Base-by-base conservation (phyloP, 129 eudicot species). In the Logfia minima region DNA sequence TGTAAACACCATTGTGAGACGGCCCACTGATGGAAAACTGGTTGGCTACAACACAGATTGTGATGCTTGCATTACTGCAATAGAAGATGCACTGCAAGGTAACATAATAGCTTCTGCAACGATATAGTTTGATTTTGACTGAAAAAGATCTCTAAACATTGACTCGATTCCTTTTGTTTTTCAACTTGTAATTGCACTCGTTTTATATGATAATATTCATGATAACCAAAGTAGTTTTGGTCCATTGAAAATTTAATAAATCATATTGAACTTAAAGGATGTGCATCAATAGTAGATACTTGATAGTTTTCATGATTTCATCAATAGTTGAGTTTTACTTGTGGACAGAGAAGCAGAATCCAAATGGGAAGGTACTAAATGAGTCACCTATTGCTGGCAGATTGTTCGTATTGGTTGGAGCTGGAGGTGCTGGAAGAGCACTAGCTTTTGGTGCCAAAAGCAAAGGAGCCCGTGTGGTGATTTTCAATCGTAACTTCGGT, bases 351-450 rank as follows among this genome's bases (percentile, higher is more conserved):
- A 83, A 85, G 58, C 71, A 72, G 65, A 24, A 48, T 61, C 58
- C 77, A 71, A 87, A 86, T 75, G 91, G 87, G 41, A 84, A 74
- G 70, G 71, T 63, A 71, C 73, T 72, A 74, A 77, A 81, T 18
- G 88, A 68, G 31, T 92, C 98, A 41, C 96, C 98, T 2, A 68
- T 92, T 65, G 76, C 84, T 72, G 98, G 98, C 51, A 83, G 85
- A 83, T 55, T 88, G 65, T 83, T 92, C 75, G 96, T 92, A 21
- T 75, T 92, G 72, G 90, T 92, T 86, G 98, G 98, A 70, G 98
- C 96, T 5, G 98, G 98, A 62, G 98, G 98, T 70, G 96, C 98
- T 26, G 98, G 96, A 63, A 84, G 90, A 82, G 96, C 98, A 59
- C 76, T 90, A 48, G 98, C 98, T 18, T 90, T 86, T 82, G 98